phyloP scores from a whole-genome alignment of 306 rosid species.

The Senna siamea region DNA sequence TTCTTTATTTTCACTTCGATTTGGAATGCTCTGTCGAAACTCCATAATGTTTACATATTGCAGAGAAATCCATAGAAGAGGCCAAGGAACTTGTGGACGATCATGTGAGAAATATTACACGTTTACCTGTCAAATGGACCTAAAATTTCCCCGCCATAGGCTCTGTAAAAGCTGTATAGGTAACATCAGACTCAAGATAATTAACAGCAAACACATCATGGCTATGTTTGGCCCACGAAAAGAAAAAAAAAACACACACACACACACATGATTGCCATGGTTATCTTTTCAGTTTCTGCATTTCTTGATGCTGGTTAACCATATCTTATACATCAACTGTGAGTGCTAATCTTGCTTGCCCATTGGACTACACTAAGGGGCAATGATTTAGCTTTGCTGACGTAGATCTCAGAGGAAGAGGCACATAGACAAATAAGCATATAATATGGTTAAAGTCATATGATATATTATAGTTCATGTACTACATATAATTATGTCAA shows the following conservation, averaged over 20 bases:
- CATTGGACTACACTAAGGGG: not conserved
- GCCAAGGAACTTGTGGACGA: too few relatives aligned
- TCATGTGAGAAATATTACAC: too few relatives aligned
- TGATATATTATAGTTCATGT: not conserved
- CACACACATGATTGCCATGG: not conserved
- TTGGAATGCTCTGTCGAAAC: not conserved
- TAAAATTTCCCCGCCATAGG: not conserved
- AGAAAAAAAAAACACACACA: too few relatives aligned
- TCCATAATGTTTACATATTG: not conserved
- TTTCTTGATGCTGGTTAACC: not conserved
- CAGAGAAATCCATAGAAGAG: not conserved
- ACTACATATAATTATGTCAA: conserved; percentile 6
- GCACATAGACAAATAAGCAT: conserved; percentile 15
- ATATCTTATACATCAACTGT: not conserved
- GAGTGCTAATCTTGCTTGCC: not conserved
- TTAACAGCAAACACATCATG: not conserved
- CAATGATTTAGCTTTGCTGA: not conserved
- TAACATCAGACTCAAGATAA: conserved; percentile 1
- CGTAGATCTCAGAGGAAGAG: too few relatives aligned
- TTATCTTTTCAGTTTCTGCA: not conserved
- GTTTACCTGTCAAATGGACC: not conserved
- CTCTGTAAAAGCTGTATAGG: not conserved
- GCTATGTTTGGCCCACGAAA: too few relatives aligned
- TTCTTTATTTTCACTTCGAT: not conserved
- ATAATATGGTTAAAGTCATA: too few relatives aligned